Evolutionary conservation across 768 basidiomycete genomes (phyloP), one percentile per base, ranked within the genome.

Genomic region (Phanerochaete sordida): DNA sequence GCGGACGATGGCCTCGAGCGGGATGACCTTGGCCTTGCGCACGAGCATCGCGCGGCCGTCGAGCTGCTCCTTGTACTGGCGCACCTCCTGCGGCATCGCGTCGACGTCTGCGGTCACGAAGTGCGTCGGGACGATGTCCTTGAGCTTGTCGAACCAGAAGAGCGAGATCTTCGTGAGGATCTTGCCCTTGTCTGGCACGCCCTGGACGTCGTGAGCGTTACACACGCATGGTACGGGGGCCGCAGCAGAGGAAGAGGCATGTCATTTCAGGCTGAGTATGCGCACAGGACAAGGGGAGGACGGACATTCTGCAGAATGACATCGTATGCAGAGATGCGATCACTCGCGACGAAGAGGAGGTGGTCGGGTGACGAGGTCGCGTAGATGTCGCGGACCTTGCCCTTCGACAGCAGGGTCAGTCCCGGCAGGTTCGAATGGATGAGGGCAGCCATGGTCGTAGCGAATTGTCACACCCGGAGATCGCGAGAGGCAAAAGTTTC

Each of bases 341-440:
- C 97, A 11, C 91, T 88, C 12, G 96, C 95, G 59, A 98, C 88
- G 70, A 98, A 98, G 44, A 99, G 82, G 21, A 99, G 82, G 64
- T 84, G 81, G 55, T 86, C 81, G 23, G 82, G 79, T 6, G 84
- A 85, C 5, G 88, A 86, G 13, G 85, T 87, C 31, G 82, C 68
- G 75, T 99, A 98, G 69, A 99, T 88, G 73, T 98, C 96, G 58
- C 97, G 86, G 23, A 99, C 97, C 82, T 99, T 99, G 59, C 97
- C 97, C 71, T 81, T 85, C 1, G 93, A 94, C 31, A 98, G 60
- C 1, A 98, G 76, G 26, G 76, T 81, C 53, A 97, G 79, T 26
- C 71, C 77, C 21, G 84, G 83, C 3, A 91, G 75, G 66, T 87
- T 66, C 4, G 86, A 84, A 52, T 80, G 73, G 44, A 82, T 80